A percentile compares a stretch with the other conserved stretches of the same genome.
These are phyloP conservation scores for Skeletonema marinoi DNA, from an alignment of 108 stramenopile species.

Conservation along the genomic window DNA sequence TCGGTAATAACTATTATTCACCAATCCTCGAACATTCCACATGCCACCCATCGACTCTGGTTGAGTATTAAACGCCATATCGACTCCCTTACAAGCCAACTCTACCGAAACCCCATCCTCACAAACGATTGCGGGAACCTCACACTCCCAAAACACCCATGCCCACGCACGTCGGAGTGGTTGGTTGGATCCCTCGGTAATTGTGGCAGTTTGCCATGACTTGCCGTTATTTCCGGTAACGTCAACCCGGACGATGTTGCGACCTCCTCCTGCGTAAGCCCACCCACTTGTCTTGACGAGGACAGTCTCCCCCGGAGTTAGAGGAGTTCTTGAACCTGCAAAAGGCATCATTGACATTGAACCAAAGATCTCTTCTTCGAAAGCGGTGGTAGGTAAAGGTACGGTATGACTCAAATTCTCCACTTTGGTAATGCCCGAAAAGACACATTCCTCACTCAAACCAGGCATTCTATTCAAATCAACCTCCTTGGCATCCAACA, in stretches of 20 bases:
- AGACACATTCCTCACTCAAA: conserved; percentile 72
- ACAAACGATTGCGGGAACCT: conserved; percentile 65
- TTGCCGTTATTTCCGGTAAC: conserved; percentile 75
- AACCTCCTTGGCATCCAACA: conserved; percentile 70
- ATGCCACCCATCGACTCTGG: conserved; percentile 73
- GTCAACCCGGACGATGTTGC: conserved; percentile 88
- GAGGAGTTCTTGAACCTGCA: neutral
- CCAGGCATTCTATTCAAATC: conserved; percentile 74
- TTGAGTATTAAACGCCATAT: conserved; percentile 76
- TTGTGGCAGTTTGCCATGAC: conserved; percentile 64
- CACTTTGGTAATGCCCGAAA: conserved; percentile 79
- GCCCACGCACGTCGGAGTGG: conserved; percentile 81
- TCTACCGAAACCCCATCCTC: conserved; percentile 64
- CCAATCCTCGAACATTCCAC: conserved; percentile 86
- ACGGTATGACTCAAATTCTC: conserved; percentile 1
- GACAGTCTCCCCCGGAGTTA: conserved; percentile 62
- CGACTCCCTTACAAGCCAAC: conserved; percentile 80
- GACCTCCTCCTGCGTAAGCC: conserved; percentile 86
- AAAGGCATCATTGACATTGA: conserved; percentile 3
- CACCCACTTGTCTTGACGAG: conserved; percentile 68
- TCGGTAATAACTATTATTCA: conserved; percentile 81
- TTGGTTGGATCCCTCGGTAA: conserved; percentile 73
- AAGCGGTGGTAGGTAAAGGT: neutral
- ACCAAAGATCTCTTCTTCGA: conserved; percentile 25
- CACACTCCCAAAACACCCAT: conserved; percentile 89